A percentile compares a stretch with the other conserved stretches of the same genome.
phyloP scores from a whole-genome alignment of 2,329 filamentous ascomycete genomes.

The Tetracladium maxilliforme region DNA sequence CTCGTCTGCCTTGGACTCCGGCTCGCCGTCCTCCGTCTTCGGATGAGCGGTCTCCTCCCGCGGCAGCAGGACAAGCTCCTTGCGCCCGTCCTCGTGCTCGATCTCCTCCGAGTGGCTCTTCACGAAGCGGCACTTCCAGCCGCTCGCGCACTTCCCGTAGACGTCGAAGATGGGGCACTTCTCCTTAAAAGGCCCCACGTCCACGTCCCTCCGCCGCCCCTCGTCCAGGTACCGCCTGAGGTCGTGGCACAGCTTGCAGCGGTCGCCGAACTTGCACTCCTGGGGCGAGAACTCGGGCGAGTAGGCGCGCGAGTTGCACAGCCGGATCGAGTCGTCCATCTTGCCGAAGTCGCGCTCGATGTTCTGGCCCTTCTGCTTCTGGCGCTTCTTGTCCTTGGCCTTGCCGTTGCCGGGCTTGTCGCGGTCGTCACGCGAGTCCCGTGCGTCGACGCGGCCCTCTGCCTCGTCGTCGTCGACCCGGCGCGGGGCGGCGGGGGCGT shows the following conservation, averaged over 20 bases:
- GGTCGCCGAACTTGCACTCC: constrained; percentile 63
- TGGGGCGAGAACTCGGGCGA: constrained; percentile 69
- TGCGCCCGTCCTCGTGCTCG: constrained; percentile 62
- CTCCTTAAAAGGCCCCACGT: constrained; percentile 58
- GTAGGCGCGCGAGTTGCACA: constrained; percentile 63
- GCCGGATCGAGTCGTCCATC: constrained; percentile 59
- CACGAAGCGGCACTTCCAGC: constrained; percentile 92
- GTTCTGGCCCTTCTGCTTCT: constrained; percentile 64
- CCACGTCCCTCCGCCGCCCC: constrained; percentile 67
- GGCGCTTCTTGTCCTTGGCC: constrained; percentile 33
- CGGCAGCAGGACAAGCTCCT: constrained; percentile 62
- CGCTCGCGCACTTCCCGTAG: constrained; percentile 63
- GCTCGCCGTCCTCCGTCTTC: constrained; percentile 5
- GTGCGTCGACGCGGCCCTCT: constrained; percentile 26
- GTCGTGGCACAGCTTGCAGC: constrained; percentile 73
- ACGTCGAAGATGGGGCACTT: constrained; percentile 70
- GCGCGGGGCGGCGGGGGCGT: constrained; percentile 2
- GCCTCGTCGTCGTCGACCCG: constrained; percentile 35
- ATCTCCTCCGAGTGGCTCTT: constrained; percentile 75
- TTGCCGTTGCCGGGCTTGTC: constrained; percentile 16
- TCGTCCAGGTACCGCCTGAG: constrained; percentile 73
- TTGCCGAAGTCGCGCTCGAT: constrained; percentile 67
- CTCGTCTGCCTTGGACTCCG: constrained; percentile 1
- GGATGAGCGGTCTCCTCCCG: background rate
- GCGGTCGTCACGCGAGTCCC: constrained; percentile 17